Evolutionary conservation across 495 filamentous ascomycete species (phyloP).

Genomic region (Patellaria atrata): DNA sequence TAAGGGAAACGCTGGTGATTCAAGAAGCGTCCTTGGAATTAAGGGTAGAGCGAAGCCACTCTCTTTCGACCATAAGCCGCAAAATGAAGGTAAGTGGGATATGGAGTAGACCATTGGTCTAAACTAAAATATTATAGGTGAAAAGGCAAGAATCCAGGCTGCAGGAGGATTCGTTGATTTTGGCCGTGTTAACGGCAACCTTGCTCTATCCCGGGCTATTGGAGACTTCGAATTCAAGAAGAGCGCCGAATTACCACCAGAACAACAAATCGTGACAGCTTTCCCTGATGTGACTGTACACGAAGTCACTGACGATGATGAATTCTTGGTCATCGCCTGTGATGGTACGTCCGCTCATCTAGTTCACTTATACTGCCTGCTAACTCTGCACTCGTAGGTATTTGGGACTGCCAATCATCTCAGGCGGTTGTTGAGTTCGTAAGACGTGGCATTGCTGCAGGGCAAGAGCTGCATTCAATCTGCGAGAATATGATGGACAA

Average conservation of each 20-base stretch:
- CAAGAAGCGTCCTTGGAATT: slow-evolving; percentile 80
- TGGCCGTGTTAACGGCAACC: slow-evolving; percentile 93
- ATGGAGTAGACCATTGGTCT: background rate
- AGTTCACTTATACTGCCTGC: slow-evolving; percentile 9
- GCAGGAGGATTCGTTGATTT: slow-evolving; percentile 98
- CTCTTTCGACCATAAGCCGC: slow-evolving; percentile 96
- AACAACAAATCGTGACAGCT: slow-evolving; percentile 95
- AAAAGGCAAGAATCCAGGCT: slow-evolving; percentile 89
- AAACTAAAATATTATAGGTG: slow-evolving; percentile 40
- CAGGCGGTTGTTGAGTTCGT: slow-evolving; percentile 96
- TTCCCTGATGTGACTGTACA: slow-evolving; percentile 88
- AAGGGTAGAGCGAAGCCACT: slow-evolving; percentile 94
- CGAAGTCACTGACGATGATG: slow-evolving; percentile 81
- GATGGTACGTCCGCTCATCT: slow-evolving; percentile 52
- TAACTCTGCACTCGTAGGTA: slow-evolving; percentile 47
- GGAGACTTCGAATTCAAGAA: slow-evolving; percentile 99
- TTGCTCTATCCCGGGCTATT: slow-evolving; percentile 93
- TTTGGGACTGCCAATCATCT: slow-evolving; percentile 98
- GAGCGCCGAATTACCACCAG: slow-evolving; percentile 86
- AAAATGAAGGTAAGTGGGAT: slow-evolving; percentile 68
- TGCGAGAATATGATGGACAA: slow-evolving; percentile 99
- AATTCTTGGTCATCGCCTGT: slow-evolving; percentile 93
- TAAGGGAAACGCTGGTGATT: slow-evolving; percentile 93
- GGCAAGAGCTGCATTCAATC: slow-evolving; percentile 82
- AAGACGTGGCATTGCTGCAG: slow-evolving; percentile 82